Percentiles rank a stretch among this genome's conserved stretches.
phyloP scores from a whole-genome alignment of 306 rosid species.

The Crotalaria pallida region DNA sequence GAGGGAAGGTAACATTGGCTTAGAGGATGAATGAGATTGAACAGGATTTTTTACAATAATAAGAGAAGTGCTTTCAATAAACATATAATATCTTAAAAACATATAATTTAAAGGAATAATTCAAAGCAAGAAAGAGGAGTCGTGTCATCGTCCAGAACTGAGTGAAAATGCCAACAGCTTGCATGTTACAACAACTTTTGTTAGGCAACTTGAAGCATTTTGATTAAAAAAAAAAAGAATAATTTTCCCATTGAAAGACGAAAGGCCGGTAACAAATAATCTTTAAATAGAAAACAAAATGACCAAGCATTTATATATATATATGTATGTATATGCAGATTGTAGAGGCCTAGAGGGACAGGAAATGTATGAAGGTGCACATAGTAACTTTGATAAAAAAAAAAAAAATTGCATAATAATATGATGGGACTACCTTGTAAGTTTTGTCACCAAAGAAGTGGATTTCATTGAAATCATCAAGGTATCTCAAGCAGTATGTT shows the following conservation, averaged over 20 bases:
- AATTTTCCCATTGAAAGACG: neutral
- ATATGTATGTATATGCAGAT: too few relatives aligned
- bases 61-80: neutral
- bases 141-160: neutral
- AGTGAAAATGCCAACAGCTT: neutral
- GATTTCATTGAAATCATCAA: slow-evolving; percentile 72
- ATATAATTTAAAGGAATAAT: neutral
- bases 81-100: neutral
- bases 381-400: too few relatives aligned
- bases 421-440: slow-evolving; percentile 56
- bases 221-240: too few relatives aligned
- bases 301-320: too few relatives aligned
- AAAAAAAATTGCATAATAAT: neutral
- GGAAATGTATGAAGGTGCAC: too few relatives aligned
- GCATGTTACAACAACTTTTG: neutral
- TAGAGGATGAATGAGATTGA: neutral
- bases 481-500: slow-evolving; percentile 89
- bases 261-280: too few relatives aligned
- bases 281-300: too few relatives aligned
- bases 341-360: too few relatives aligned
- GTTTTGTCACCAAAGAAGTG: slow-evolving; percentile 99
- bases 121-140: neutral
- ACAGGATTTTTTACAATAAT: neutral
- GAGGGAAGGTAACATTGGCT: neutral
- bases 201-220: too few relatives aligned